Evolutionary conservation across 75 land plant genomes (phyloP), one percentile per base, ranked within the genome.

Genomic region (Isoetes taiwanensis): DNA sequence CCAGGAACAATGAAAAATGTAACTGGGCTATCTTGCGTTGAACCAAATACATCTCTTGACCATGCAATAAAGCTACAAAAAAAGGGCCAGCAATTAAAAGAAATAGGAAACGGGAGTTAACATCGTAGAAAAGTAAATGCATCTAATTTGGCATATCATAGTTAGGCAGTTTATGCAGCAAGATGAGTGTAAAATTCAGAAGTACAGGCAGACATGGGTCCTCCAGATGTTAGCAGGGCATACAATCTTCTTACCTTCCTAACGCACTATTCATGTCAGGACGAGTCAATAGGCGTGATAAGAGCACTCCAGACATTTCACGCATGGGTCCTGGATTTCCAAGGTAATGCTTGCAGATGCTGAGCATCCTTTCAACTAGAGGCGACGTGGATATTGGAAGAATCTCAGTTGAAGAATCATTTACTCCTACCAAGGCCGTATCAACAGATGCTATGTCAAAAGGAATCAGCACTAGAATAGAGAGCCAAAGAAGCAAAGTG

Each of bases 361-460:
- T 64, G 30, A 93, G 30, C 54, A 93, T 75, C 54, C 70, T 88
- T 52, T 77, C 37, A 1, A 93, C 98, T 41, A 93, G 38, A 2
- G 96, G 96, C 26, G 87, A 55, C n/a, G 50, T 19, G 5, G 50
- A 46, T 6, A 23, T 4, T 1, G 71, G 54, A 41, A 72, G 72
- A 53, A 40, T 35, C n/a, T 67, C 46, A 23, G 35, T 66, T n/a
- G 38, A 43, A 9, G 48, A 19, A 25, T 30, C 41, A 25, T 32
- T 56, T 28, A 29, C 50, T 28, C 66, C 75, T 28, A 74, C 70
- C 31, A 87, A 59, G 41, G 89, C 72, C 20, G 81, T 74, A 67
- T 93, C 98, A 63, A 93, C 90, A 34, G 96, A 77, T 0, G 81
- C 80, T 29, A 93, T 79, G 56, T 93, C 98, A 76, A 93, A 93